These are phyloP conservation scores for Chlorella sp. DNA, from an alignment of 139 green algal genomes.

Conservation along the genomic window DNA sequence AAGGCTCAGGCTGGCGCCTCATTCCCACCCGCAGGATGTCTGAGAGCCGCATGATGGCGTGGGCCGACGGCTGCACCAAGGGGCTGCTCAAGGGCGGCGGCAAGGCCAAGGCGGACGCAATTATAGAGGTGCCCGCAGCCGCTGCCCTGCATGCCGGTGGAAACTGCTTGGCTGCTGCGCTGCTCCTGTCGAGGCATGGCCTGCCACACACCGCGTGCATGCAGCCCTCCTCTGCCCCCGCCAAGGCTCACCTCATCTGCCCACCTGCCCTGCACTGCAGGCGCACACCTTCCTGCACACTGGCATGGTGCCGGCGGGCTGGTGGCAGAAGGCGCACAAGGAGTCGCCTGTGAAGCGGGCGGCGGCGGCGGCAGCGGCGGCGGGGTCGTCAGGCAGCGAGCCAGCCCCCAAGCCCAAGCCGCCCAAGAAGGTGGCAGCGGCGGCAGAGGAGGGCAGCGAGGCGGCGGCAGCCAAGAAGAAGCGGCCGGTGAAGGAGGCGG, in stretches of 20 bases:
- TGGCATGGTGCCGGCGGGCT: constrained; percentile 2
- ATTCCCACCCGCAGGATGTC: constrained; percentile 38
- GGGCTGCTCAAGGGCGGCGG: constrained; percentile 50
- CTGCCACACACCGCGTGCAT: no score
- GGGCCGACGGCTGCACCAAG: constrained; percentile 51
- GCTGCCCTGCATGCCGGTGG: no score
- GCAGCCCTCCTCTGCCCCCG: no score
- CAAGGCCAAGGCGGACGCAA: constrained; percentile 26
- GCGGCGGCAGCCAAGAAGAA: not conserved
- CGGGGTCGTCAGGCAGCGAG: not conserved
- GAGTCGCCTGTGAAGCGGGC: not conserved
- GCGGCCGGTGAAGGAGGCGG: not conserved
- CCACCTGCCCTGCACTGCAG: not conserved
- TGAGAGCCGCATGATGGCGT: constrained; percentile 42
- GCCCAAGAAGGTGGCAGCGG: not conserved
- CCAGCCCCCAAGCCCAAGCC: not conserved
- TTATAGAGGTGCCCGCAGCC: no score
- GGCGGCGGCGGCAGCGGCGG: not conserved
- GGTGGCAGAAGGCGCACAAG: constrained; percentile 27
- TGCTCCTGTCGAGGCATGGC: no score
- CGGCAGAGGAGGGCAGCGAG: not conserved
- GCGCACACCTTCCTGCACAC: constrained; percentile 14
- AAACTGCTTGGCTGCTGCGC: no score
- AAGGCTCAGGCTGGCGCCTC: not conserved
- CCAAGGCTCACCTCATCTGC: no score